Evolutionary conservation across 1,284 basidiomycete genomes (phyloP), one percentile per base, ranked within the genome.

Genomic region (Ustilago tritici): DNA sequence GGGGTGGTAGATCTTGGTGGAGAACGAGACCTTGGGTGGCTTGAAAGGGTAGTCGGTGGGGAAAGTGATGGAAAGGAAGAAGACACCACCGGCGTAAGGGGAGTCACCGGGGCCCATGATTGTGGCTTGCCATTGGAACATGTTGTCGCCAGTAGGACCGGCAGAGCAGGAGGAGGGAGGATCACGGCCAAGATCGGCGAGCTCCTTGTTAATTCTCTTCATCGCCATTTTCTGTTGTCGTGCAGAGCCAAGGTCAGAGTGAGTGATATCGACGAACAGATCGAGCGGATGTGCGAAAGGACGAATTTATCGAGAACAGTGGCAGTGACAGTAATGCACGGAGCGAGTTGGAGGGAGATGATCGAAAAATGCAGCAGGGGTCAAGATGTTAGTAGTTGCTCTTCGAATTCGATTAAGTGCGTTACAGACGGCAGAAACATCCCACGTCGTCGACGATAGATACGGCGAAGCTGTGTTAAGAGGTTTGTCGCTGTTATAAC

Each of bases 21-120:
- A 95, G 89, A 99, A 99, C 88, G 93, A 93, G 88, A 99, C 95
- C 91, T 98, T 98, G 87, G 97, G 97, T 47, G 97, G 96, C 90
- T 86, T 85, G 83, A 86, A 86, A 38, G 84, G 85, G 76, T 85
- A 85, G 79, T 85, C 84, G 73, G 82, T 84, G 9, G 84, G 82
- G 91, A 96, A 95, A 56, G 90, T 91, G 87, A 96, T 94, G 56
- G 81, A 80, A 52, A 86, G 70, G 78, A 85, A 78, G 61, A 85
- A 85, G 57, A 78, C 77, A 65, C 84, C 84, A 46, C 82, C 83
- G 32, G 78, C 71, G 77, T 85, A 85, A 19, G 84, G 83, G n/a
- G 80, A 83, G 71, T 81, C 80, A 49, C 74, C 72, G 60, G 84
- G 84, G 15, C 84, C 84, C 84, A 86, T 86, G 79, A 86, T 86